Conservation (phyloP, 495 filamentous ascomycete genomes). For the Recurvomyces mirabilis region DNA sequence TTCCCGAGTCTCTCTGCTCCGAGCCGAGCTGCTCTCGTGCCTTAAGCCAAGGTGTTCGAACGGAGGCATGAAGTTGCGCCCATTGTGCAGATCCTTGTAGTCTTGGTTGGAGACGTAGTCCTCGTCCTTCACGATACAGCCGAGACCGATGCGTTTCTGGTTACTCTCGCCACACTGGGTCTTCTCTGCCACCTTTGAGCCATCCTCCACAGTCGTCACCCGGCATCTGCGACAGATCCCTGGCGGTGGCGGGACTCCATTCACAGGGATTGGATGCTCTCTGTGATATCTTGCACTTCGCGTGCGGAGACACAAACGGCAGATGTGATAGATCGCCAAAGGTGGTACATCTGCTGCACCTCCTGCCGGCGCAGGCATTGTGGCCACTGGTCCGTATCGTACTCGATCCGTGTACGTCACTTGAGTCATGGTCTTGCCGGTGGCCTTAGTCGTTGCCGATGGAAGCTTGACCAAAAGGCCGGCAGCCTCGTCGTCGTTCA, state of each 20-base stretch:
- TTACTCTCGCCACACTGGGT: slow-evolving; percentile 9
- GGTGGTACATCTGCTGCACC: slow-evolving; percentile 10
- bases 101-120: slow-evolving; percentile 9
- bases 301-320: slow-evolving; percentile 17
- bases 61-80: no score
- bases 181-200: neutral
- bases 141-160: slow-evolving; percentile 13
- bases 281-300: slow-evolving; percentile 18
- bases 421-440: slow-evolving; percentile 8
- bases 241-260: slow-evolving; percentile 19
- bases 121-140: slow-evolving; percentile 9
- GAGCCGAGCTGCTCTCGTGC: no score
- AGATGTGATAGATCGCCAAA: slow-evolving; percentile 21
- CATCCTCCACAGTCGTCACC: slow-evolving; percentile 12
- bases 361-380: neutral
- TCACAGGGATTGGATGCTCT: slow-evolving; percentile 19
- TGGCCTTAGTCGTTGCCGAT: neutral
- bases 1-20: no score
- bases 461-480: neutral
- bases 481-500: neutral
- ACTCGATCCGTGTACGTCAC: neutral
- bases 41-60: no score
- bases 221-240: slow-evolving; percentile 21
- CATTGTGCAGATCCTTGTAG: no score
- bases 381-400: neutral